A percentile compares a stretch with the other conserved stretches of the same genome.
These are phyloP conservation scores for Globisporangium nagaii DNA, from an alignment of 352 stramenopile genomes.

Conservation along the genomic window DNA sequence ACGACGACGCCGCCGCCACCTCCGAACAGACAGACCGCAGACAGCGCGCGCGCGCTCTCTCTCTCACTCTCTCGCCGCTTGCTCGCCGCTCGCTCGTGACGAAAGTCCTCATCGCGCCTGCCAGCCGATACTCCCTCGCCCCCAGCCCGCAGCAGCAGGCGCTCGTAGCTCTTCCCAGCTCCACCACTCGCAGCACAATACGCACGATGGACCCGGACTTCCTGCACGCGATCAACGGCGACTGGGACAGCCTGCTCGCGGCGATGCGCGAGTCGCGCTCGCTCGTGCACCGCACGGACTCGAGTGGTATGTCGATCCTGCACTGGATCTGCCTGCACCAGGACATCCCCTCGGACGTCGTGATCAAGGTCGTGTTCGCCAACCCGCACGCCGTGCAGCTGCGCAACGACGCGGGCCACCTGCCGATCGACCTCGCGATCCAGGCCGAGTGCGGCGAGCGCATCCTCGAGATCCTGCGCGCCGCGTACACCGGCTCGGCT, in stretches of 20 bases:
- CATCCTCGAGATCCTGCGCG: slow-evolving; percentile 64
- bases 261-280: slow-evolving; percentile 57
- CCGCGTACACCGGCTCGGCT: slow-evolving; percentile 32
- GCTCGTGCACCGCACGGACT: slow-evolving; percentile 53
- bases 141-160: neutral
- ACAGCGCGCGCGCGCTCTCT: neutral
- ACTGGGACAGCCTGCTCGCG: slow-evolving; percentile 67
- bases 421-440: slow-evolving; percentile 68
- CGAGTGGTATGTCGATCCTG: slow-evolving; percentile 70
- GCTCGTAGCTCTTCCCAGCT: neutral
- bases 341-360: slow-evolving; percentile 59
- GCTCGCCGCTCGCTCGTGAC: too few relatives aligned
- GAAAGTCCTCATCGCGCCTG: too few relatives aligned
- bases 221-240: slow-evolving; percentile 72
- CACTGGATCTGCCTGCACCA: slow-evolving; percentile 83
- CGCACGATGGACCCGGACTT: slow-evolving; percentile 65
- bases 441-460: slow-evolving; percentile 72
- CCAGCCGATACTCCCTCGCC: too few relatives aligned
- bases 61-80: neutral
- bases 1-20: too few relatives aligned
- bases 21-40: neutral
- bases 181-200: neutral
- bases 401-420: slow-evolving; percentile 66
- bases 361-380: slow-evolving; percentile 77
- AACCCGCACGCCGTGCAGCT: slow-evolving; percentile 69